Base-by-base conservation (phyloP, 176 grass and related monocot genomes). In the Cocos nucifera region DNA sequence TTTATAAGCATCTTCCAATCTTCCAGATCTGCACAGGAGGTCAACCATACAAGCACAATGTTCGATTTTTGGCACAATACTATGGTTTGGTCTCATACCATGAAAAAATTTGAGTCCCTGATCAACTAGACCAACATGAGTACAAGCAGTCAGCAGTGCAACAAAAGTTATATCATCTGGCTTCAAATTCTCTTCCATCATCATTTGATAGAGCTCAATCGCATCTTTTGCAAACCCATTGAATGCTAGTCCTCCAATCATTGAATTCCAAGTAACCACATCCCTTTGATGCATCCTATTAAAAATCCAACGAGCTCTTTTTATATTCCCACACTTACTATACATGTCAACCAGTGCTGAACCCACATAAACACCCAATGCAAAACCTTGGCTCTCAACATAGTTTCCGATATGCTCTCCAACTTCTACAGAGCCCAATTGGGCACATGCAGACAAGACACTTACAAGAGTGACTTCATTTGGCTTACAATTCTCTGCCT, bases 261-360 rank as follows among this genome's bases (percentile, higher is more conserved):
- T 95, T 62, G 82, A 83, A 52, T 95, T 95, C 90, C 90, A 89
- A 64, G 79, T 61, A 49, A 95, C 66, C 7, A 86, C 82, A 64
- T 80, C 82, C 50, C 69, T 95, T n/a, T 89, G 75, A 49, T 74
- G 76, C 85, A 95, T 95, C 61, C 19, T 59, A 64, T 49, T 21
- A 60, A 95, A 95, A 51, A 95, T 62, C 62, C 3, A 44, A 7
- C 64, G 74, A 57, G 90, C 90, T 75, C 82, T 66, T 51, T 39
- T 53, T 58, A 95, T 64, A 25, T 83, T 76, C 23, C 90, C 90
- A 0, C 85, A 86, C 54, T 83, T 89, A 24, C 74, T 58, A 72
- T 95, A 95, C 90, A 89, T 95, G 61, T 83, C 79, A 2, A 95
- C 84, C 18, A 95, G 64, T 3, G 82, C 73, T 0, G 85, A 86